Evolutionary conservation across 2,329 filamentous ascomycete species (phyloP).

Genomic region (Cyclaneusma minus): DNA sequence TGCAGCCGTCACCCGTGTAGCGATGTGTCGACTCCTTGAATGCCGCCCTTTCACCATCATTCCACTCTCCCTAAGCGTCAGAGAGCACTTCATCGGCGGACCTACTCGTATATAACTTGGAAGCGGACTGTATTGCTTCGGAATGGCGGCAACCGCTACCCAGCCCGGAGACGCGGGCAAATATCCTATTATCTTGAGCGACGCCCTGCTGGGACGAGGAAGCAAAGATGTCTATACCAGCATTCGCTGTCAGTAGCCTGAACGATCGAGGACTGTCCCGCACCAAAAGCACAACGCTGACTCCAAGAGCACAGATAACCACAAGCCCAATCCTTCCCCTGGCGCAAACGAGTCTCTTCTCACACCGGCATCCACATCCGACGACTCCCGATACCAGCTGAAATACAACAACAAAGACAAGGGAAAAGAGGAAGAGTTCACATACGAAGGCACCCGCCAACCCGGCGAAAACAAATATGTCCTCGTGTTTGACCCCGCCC

Average conservation of each 20-base stretch:
- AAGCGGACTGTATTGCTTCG: no score
- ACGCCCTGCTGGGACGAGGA: constrained; percentile 39
- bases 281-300: background rate
- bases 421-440: constrained; percentile 38
- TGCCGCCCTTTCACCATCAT: no score
- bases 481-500: constrained; percentile 60
- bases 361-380: constrained; percentile 27
- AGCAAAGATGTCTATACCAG: constrained; percentile 43
- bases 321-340: constrained; percentile 38
- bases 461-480: constrained; percentile 42
- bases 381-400: constrained; percentile 26
- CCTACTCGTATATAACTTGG: no score
- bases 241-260: constrained; percentile 35
- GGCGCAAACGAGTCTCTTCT: constrained; percentile 29
- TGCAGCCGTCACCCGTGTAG: no score
- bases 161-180: no score
- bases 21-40: no score
- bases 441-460: constrained; percentile 43
- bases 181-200: constrained; percentile 49
- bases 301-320: constrained; percentile 34
- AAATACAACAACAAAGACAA: constrained; percentile 37
- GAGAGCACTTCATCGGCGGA: no score
- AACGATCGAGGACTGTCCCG: no score
- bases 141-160: no score
- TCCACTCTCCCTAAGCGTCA: no score